Conservation (phyloP, 441 rosid species). For the Heliophila coronopifolia region DNA sequence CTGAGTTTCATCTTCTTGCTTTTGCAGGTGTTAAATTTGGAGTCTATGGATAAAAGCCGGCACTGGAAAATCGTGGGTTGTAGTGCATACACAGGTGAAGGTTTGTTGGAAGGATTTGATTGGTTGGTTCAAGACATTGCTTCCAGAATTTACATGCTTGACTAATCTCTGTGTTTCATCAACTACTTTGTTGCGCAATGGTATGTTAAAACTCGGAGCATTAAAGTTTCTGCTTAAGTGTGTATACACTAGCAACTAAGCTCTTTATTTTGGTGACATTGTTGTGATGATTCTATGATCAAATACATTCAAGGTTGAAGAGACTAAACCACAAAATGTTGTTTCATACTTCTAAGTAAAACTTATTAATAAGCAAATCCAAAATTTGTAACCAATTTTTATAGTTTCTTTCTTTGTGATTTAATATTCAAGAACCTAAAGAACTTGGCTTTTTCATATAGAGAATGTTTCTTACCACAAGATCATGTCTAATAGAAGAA, state of each 20-base stretch:
- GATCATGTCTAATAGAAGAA: no score
- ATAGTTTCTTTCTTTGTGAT: no score
- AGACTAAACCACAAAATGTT: slow-evolving; percentile 6
- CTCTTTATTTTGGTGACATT: background rate
- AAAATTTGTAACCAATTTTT: no score
- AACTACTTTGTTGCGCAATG: background rate
- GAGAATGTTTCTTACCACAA: no score
- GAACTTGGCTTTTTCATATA: no score
- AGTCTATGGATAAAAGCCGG: slow-evolving; percentile 71
- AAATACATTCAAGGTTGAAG: background rate
- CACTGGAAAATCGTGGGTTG: slow-evolving; percentile 88
- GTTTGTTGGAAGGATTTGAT: slow-evolving; percentile 80
- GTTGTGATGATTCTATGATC: background rate
- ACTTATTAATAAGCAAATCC: slow-evolving; percentile 17
- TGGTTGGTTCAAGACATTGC: slow-evolving; percentile 96
- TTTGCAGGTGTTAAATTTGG: slow-evolving; percentile 65
- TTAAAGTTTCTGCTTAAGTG: background rate
- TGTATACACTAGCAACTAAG: background rate
- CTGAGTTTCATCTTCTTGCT: slow-evolving; percentile 4
- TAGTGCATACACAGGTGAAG: slow-evolving; percentile 83
- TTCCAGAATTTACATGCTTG: slow-evolving; percentile 80
- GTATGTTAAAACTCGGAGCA: background rate
- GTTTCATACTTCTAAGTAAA: slow-evolving; percentile 14
- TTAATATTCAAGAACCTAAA: no score
- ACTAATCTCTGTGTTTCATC: no score